Base-by-base conservation (phyloP, 495 filamentous ascomycete genomes). In the Viridothelium virens region DNA sequence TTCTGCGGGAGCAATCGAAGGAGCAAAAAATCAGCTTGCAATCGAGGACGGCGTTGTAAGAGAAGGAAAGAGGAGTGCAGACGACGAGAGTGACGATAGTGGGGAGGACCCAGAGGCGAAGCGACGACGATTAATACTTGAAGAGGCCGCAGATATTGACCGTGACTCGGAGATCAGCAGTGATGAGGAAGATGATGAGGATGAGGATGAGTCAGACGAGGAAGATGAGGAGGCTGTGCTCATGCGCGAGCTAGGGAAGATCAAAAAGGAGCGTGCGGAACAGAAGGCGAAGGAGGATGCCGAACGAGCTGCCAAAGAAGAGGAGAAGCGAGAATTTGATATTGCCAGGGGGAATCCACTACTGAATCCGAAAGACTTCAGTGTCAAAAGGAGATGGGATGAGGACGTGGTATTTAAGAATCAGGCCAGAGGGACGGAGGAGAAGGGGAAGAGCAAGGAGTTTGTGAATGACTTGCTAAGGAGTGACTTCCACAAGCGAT, bases 371-470 rank as follows among this genome's bases (percentile, higher is more conserved):
- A 83, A 82, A 66, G 87, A 91, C 68, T 91, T 89, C 72, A 86
- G 85, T 48, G 81, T 90, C 65, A 91, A 90, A 79, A 79, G 90
- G 71, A 84, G 92, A 73, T 98, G 94, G 94, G 94, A 98, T 70
- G 94, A 98, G 68, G 94, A 98, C 79, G 94, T 98, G n/a, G 91
- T 98, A 18, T 98, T 98, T 79, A 96, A 96, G 80, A 98, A 98
- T 77, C 94, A 97, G 77, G 94, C 92, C 39, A 84, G 95, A 56
- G 94, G 94, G 2, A 96, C 91, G 10, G 94, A 96, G 72, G 91
- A 96, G 65, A 91, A 89, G 78, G 81, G 83, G 61, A 91, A 92
- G 79, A 88, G 85, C 77, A 95, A 92, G 78, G 91, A 96, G 78
- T 98, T 97, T 81, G 91, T 98, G 74, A 98, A 98, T 73, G 94